Evolutionary conservation across 2,329 filamentous ascomycete species (phyloP).

Genomic region (Paecilomyces dactylethromorphus): DNA sequence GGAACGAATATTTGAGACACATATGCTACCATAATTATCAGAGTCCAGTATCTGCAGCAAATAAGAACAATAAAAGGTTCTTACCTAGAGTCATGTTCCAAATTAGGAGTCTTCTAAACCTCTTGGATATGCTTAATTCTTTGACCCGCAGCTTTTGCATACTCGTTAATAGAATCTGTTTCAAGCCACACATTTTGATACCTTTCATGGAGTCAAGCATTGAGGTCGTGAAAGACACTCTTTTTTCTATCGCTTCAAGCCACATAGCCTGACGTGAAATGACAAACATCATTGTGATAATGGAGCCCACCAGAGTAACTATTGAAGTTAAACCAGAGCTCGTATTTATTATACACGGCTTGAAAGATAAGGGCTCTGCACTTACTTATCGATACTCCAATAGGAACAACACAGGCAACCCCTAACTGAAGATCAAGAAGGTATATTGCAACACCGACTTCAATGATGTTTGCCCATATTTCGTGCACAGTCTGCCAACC

Average conservation of each 20-base stretch:
- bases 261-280: constrained; percentile 38
- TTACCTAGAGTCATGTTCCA: constrained; percentile 34
- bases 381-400: constrained; percentile 36
- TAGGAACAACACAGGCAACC: constrained; percentile 38
- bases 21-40: constrained; percentile 21
- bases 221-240: constrained; percentile 43
- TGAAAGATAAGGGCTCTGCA: constrained; percentile 3
- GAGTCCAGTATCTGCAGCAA: constrained; percentile 8
- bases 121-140: constrained; percentile 36
- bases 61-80: constrained; percentile 10
- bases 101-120: constrained; percentile 35
- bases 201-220: constrained; percentile 47
- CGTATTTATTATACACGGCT: background rate
- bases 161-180: constrained; percentile 30
- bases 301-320: constrained; percentile 29
- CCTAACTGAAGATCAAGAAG: constrained; percentile 37
- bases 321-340: background rate
- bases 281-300: constrained; percentile 30
- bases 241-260: constrained; percentile 45
- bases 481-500: constrained; percentile 39
- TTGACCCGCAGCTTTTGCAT: constrained; percentile 34
- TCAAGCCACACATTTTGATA: constrained; percentile 46
- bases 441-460: constrained; percentile 41
- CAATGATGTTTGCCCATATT: constrained; percentile 38
- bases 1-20: constrained; percentile 37